Percentiles rank a stretch among this genome's conserved stretches.
phyloP scores from a whole-genome alignment of 2,329 filamentous ascomycete genomes.

The Rutstroemia sydowiana region DNA sequence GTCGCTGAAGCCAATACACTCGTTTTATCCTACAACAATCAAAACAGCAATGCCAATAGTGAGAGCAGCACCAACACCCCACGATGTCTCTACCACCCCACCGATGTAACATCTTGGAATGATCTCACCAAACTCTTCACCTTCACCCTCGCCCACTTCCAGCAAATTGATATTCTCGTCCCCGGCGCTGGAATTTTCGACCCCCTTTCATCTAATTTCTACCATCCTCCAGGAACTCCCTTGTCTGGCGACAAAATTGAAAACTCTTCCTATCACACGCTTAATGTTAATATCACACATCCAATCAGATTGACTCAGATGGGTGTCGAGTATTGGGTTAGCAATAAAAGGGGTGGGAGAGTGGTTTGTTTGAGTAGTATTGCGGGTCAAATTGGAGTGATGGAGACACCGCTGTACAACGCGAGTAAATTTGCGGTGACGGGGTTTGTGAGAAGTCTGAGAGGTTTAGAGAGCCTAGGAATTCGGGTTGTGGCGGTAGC shows the following conservation, averaged over 20 bases:
- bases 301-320: slow-evolving; percentile 44
- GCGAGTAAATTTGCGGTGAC: slow-evolving; percentile 7
- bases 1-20: slow-evolving; percentile 30
- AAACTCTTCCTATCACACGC: slow-evolving; percentile 34
- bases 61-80: neutral
- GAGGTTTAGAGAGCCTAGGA: slow-evolving; percentile 30
- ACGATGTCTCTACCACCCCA: slow-evolving; percentile 17
- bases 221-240: slow-evolving; percentile 34
- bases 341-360: slow-evolving; percentile 12
- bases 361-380: slow-evolving; percentile 40
- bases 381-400: slow-evolving; percentile 34
- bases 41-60: too few species aligned
- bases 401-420: slow-evolving; percentile 32
- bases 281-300: slow-evolving; percentile 45
- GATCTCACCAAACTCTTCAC: slow-evolving; percentile 33
- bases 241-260: slow-evolving; percentile 29
- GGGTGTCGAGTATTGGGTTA: slow-evolving; percentile 37
- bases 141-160: slow-evolving; percentile 31
- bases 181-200: slow-evolving; percentile 42
- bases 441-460: slow-evolving; percentile 4
- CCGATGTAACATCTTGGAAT: slow-evolving; percentile 38
- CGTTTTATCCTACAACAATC: neutral
- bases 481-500: slow-evolving; percentile 38
- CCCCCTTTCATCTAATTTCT: slow-evolving; percentile 37
- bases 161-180: slow-evolving; percentile 32